These are phyloP conservation scores for Rosellinia necatrix DNA, from an alignment of 2,329 filamentous ascomycete species.

Conservation along the genomic window DNA sequence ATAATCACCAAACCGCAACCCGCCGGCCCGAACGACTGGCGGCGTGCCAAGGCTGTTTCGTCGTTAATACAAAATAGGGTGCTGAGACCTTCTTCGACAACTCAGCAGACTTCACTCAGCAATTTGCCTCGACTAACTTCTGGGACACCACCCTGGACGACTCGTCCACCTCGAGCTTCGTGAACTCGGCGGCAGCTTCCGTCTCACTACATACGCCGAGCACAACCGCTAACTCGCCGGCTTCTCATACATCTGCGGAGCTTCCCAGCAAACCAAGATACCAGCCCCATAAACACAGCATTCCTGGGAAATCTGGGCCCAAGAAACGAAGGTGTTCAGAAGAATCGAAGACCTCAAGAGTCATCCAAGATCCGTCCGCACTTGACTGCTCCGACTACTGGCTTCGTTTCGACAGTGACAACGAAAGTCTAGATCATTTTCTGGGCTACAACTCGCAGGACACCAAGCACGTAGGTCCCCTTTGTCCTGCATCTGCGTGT, in stretches of 20 bases:
- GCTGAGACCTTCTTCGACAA: constrained; percentile 41
- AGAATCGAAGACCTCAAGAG: constrained; percentile 31
- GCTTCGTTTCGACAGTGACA: constrained; percentile 44
- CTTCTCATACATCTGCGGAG: constrained; percentile 33
- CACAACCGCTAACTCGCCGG: constrained; percentile 36
- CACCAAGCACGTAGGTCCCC: constrained; percentile 36
- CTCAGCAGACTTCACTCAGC: constrained; percentile 39
- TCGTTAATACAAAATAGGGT: constrained; percentile 32
- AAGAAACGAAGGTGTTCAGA: constrained; percentile 41
- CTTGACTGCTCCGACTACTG: constrained; percentile 45
- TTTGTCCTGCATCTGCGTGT: constrained; percentile 22
- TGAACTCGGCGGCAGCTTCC: constrained; percentile 37
- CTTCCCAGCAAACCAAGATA: constrained; percentile 31
- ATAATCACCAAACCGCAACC: constrained; percentile 13
- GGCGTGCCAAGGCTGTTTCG: constrained; percentile 1
- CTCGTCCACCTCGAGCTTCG: constrained; percentile 37
- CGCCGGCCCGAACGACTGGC: neutral
- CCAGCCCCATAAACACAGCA: constrained; percentile 38
- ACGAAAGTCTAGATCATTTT: constrained; percentile 38
- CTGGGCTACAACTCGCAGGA: constrained; percentile 30
- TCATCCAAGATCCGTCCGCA: constrained; percentile 38
- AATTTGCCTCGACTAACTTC: constrained; percentile 41
- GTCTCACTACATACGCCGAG: constrained; percentile 37
- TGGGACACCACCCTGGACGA: constrained; percentile 43
- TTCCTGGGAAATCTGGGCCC: constrained; percentile 33